phyloP scores from a whole-genome alignment of 345 rosid species.

The Lepidium africanum region DNA sequence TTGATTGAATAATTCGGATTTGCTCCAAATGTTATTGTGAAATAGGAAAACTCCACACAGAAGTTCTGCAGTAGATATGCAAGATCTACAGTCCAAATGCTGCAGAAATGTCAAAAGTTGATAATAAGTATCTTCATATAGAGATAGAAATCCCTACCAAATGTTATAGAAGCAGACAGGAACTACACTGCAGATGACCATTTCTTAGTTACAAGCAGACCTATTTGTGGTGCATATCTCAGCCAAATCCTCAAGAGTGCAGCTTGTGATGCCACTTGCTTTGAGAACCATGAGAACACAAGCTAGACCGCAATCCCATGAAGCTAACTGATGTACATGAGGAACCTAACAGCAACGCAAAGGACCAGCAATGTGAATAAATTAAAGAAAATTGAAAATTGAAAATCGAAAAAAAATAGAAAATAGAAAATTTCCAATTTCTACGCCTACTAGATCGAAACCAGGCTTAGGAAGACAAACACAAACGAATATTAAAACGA shows the following conservation, averaged over 20 bases:
- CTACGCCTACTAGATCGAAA: background rate
- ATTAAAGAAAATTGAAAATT: background rate
- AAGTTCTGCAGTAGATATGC: conserved; percentile 74
- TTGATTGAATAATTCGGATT: conserved; percentile 80
- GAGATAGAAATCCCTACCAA: background rate
- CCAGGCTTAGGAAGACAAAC: background rate
- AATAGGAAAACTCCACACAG: conserved; percentile 70
- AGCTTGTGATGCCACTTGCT: conserved; percentile 50
- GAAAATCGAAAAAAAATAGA: too few species aligned
- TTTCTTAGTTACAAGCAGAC: conserved; percentile 27
- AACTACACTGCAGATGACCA: background rate
- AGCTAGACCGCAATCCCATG: conserved; percentile 98
- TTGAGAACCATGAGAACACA: conserved; percentile 82
- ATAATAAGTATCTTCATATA: background rate
- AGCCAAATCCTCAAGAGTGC: conserved; percentile 52
- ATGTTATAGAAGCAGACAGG: background rate
- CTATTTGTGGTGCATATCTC: conserved; percentile 72
- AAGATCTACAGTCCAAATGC: conserved; percentile 92
- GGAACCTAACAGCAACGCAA: conserved; percentile 49
- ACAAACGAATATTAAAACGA: background rate
- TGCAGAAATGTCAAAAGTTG: conserved; percentile 33
- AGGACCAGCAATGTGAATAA: background rate
- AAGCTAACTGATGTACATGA: conserved; percentile 63
- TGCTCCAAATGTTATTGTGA: conserved; percentile 83
- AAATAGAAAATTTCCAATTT: background rate